Evolutionary conservation across 1,284 basidiomycete genomes (phyloP), one percentile per base, ranked within the genome.

Genomic region (Ustilago nuda): DNA sequence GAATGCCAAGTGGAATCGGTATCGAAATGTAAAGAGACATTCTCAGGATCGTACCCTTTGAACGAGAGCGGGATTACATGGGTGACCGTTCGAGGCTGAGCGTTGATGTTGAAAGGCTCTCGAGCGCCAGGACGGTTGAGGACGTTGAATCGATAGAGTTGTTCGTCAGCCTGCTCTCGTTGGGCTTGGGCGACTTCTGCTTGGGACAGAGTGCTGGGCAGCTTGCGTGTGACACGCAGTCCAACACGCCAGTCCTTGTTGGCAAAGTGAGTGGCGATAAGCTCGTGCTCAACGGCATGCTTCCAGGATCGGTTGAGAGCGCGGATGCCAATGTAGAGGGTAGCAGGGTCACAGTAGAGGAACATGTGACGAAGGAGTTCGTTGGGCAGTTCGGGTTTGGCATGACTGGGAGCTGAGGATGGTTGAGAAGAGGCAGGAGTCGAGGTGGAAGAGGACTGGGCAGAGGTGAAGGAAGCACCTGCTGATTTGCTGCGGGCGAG

Each of bases 281-380:
- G 62, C 11, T 77, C 62, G 8, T 69, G 45, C 61, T 83, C 82
- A 30, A 83, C 80, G 5, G 71, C 41, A 15, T 74, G 43, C 60
- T 77, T 79, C 82, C 82, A 83, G 32, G 66, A 41, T 30, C 54
- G 60, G 51, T 72, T 77, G 51, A 83, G 72, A 12, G 69, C 51
- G n/a, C 82, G 76, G 4, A 83, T 59, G 9, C 68, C 63, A 46
- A 76, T 79, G 70, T 78, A 82, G 54, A 83, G 80, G 19, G 81
- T 81, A 32, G 79, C 78, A 15, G 82, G 82, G 41, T 83, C 82
- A 57, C 79, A 76, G 32, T 80, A 77, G 19, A 80, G 70, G 66
- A 83, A 83, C 55, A 83, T 82, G 62, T 68, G 64, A 36, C 75
- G 67, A n/a, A 82, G 72, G 8, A 83, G 37, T 61, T 83, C 82